A percentile compares a stretch with the other conserved stretches of the same genome.
These are phyloP conservation scores for Diplotaxis tenuifolia DNA, from an alignment of 345 rosid genomes.

Conservation along the genomic window DNA sequence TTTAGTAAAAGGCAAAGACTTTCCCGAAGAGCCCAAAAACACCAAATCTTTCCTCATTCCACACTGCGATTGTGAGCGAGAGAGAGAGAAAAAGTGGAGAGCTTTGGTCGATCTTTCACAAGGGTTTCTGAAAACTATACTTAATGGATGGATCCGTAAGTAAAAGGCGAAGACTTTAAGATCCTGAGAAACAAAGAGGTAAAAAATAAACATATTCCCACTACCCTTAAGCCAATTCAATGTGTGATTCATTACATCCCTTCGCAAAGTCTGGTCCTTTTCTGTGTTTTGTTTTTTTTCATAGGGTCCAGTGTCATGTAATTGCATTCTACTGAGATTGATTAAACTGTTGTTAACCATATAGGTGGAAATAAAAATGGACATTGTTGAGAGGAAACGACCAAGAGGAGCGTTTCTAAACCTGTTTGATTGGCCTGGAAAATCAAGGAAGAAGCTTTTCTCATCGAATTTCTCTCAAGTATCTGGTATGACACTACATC, in stretches of 20 bases:
- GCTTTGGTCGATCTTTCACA: constrained; percentile 4
- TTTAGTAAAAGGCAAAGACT: not conserved
- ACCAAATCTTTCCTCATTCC: not conserved
- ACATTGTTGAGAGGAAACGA: constrained; percentile 56
- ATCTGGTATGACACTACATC: constrained; percentile 44
- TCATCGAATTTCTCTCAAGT: constrained; percentile 42
- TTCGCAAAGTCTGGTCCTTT: not conserved
- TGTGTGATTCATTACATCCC: not conserved
- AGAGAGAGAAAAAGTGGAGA: constrained; percentile 12
- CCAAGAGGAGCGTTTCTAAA: constrained; percentile 70
- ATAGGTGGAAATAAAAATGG: constrained; percentile 50
- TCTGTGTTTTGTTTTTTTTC: not conserved
- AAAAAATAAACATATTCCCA: no score
- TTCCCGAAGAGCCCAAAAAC: not conserved
- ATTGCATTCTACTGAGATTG: not conserved
- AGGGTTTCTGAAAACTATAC: not conserved
- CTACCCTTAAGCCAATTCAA: not conserved
- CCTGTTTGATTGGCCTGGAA: constrained; percentile 92
- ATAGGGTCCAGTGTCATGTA: not conserved
- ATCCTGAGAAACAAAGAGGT: constrained; percentile 23
- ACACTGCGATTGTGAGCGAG: constrained; percentile 6
- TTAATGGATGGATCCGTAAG: constrained; percentile 17
- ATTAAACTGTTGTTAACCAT: constrained; percentile 16
- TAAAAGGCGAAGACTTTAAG: constrained; percentile 16
- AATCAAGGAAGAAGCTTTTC: constrained; percentile 91